Conservation (phyloP, 352 stramenopile species). For the Paralagenidium karlingii region DNA sequence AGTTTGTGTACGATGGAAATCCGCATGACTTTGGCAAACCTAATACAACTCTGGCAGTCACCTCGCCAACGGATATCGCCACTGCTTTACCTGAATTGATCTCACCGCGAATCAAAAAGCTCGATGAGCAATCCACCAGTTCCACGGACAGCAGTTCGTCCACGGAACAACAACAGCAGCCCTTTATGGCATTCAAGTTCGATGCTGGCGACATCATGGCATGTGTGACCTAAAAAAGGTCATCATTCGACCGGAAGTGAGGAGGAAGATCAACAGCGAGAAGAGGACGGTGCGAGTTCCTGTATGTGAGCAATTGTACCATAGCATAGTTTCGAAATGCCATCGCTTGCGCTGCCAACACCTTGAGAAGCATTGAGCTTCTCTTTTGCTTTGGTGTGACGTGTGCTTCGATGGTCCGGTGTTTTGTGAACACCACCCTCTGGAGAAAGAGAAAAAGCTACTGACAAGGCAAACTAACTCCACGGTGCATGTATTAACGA, state of each 20-base stretch:
- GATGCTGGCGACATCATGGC: constrained; percentile 81
- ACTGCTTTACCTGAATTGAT: background rate
- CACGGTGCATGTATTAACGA: no score
- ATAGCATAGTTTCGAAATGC: no score
- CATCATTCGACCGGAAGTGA: constrained; percentile 11
- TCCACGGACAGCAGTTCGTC: no score
- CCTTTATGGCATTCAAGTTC: constrained; percentile 63
- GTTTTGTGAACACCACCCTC: constrained; percentile 83
- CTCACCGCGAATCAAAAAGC: no score
- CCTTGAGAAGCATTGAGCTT: no score
- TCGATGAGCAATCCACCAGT: no score
- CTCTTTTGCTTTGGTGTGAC: no score
- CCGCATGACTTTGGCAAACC: constrained; percentile 88
- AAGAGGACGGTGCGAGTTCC: constrained; percentile 7
- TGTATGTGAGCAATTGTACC: no score
- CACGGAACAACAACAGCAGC: constrained; percentile 6
- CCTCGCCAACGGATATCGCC: background rate
- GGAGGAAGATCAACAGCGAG: constrained; percentile 2
- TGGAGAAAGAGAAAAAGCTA: constrained; percentile 15
- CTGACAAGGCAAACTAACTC: no score
- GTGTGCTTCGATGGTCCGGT: no score
- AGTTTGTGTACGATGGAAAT: constrained; percentile 93
- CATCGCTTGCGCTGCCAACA: no score
- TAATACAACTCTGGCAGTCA: background rate
- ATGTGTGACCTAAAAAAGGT: constrained; percentile 78